Evolutionary conservation across 1,139 yeast species (phyloP), one percentile per base, ranked within the genome.

Genomic region (Candida sanyaensis): DNA sequence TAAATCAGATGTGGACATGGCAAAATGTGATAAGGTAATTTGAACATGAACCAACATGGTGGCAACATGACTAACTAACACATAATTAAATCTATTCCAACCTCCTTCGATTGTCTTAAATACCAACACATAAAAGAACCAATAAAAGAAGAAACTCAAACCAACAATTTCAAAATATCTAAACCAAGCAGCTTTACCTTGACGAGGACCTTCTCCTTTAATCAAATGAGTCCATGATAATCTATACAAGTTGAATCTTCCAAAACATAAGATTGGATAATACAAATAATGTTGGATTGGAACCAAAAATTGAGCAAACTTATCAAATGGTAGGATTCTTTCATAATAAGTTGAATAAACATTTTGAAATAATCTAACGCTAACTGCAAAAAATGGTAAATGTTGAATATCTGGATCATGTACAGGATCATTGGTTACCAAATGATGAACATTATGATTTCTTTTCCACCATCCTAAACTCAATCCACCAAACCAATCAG

Each of bases 381-480:
- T 84, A 24, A 91, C 95, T 1, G 96, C 96, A 63, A 90, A 90
- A 59, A 90, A 90, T 1, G 97, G 97, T 54, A 90, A 66, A 66
- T 90, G 97, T 65, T 91, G 97, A 61, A 90, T 91, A 68, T 90
- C 97, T 0, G 97, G 97, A 61, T 91, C 97, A 63, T 90, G 96
- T 1, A 86, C 86, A 0, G 97, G 97, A 60, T 90, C 96, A 64
- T 90, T 90, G 12, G 97, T 87, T 47, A 90, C 78, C 48, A 90
- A 69, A 65, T 90, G 97, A 63, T 91, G 97, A 23, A 90, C 96
- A 63, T 90, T 90, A 65, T 90, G 97, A 65, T 88, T 90, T 45
- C 93, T 76, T 60, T 90, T 91, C 97, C 97, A 90, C 97, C 97
- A 90, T 1, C 96, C 96, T 34, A 89, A 65, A 45, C 96, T 88